Evolutionary conservation across 1,284 basidiomycete species (phyloP).

Genomic region (Cronartium ribicola): DNA sequence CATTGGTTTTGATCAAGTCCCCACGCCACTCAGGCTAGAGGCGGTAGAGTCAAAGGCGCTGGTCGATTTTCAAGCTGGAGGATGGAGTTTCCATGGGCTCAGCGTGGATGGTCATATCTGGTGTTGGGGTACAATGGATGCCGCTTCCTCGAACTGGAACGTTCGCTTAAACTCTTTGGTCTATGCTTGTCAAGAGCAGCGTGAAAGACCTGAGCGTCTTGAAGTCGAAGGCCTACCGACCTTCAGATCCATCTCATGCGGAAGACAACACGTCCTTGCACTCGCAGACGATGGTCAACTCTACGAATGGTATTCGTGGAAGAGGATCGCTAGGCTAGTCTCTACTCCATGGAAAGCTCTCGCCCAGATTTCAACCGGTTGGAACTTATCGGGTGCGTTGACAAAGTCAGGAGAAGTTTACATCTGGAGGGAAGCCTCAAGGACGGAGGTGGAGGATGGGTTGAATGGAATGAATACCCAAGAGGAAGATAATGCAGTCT

Average conservation of each 20-base stretch:
- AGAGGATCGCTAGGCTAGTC: slow-evolving; percentile 42
- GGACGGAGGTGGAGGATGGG: slow-evolving; percentile 5
- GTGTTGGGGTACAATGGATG: slow-evolving; percentile 44
- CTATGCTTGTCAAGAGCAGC: slow-evolving; percentile 20
- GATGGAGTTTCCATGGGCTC: slow-evolving; percentile 45
- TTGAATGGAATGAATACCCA: slow-evolving; percentile 11
- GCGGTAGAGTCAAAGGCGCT: slow-evolving; percentile 39
- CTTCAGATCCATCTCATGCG: slow-evolving; percentile 43
- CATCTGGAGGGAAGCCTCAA: slow-evolving; percentile 23
- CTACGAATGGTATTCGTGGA: slow-evolving; percentile 44
- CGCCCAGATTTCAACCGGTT: slow-evolving; percentile 30
- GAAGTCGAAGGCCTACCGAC: slow-evolving; percentile 26
- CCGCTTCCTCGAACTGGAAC: slow-evolving; percentile 9
- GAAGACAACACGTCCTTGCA: slow-evolving; percentile 44
- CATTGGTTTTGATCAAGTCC: slow-evolving; percentile 24
- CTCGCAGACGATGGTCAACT: slow-evolving; percentile 42
- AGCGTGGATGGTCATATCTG: slow-evolving; percentile 43
- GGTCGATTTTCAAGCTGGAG: slow-evolving; percentile 45
- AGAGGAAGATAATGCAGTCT: background rate
- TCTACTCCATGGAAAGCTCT: slow-evolving; percentile 44
- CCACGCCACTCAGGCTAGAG: slow-evolving; percentile 42
- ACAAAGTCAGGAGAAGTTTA: slow-evolving; percentile 13
- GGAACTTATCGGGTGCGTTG: slow-evolving; percentile 30
- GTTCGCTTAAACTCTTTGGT: slow-evolving; percentile 6
- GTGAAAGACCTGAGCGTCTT: slow-evolving; percentile 6